phyloP scores from a whole-genome alignment of 495 filamentous ascomycete species.

The Trichoderma erinaceum region DNA sequence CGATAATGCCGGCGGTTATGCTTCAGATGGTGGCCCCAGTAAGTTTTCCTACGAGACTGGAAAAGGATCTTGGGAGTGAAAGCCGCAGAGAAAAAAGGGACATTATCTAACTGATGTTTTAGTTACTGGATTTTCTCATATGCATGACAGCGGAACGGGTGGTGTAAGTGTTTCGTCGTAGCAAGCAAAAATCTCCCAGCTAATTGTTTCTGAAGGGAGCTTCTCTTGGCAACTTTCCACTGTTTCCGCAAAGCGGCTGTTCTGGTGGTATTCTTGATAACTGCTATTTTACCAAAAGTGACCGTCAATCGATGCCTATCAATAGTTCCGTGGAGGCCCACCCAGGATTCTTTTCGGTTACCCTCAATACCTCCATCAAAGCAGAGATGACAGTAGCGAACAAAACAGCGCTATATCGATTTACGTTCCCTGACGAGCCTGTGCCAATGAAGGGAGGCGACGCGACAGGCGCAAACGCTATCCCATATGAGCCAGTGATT shows the following conservation, averaged over 20 bases:
- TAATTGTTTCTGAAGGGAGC: slow-evolving; percentile 31
- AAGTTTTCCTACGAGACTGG: not conserved
- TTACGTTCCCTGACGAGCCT: slow-evolving; percentile 48
- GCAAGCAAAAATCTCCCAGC: slow-evolving; percentile 25
- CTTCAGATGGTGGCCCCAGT: slow-evolving; percentile 15
- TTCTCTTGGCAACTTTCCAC: slow-evolving; percentile 69
- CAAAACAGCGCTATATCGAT: slow-evolving; percentile 62
- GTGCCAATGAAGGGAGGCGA: slow-evolving; percentile 18
- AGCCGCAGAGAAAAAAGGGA: too few species aligned
- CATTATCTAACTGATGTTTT: not conserved
- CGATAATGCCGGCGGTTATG: slow-evolving; percentile 63
- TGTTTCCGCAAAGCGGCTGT: slow-evolving; percentile 64
- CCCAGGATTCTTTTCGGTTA: slow-evolving; percentile 64
- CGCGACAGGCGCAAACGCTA: slow-evolving; percentile 1
- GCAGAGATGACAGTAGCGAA: slow-evolving; percentile 68
- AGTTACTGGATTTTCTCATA: slow-evolving; percentile 48
- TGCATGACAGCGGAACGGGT: slow-evolving; percentile 66
- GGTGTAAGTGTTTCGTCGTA: slow-evolving; percentile 31
- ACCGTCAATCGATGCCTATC: slow-evolving; percentile 43
- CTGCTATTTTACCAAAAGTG: slow-evolving; percentile 52
- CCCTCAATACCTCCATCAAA: slow-evolving; percentile 53
- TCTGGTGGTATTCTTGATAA: slow-evolving; percentile 54
- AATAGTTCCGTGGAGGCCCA: slow-evolving; percentile 48
- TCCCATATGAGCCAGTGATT: slow-evolving; percentile 26
- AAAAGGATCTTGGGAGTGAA: not conserved